phyloP scores from a whole-genome alignment of 768 basidiomycete genomes.

The Lactifluus rugatus region DNA sequence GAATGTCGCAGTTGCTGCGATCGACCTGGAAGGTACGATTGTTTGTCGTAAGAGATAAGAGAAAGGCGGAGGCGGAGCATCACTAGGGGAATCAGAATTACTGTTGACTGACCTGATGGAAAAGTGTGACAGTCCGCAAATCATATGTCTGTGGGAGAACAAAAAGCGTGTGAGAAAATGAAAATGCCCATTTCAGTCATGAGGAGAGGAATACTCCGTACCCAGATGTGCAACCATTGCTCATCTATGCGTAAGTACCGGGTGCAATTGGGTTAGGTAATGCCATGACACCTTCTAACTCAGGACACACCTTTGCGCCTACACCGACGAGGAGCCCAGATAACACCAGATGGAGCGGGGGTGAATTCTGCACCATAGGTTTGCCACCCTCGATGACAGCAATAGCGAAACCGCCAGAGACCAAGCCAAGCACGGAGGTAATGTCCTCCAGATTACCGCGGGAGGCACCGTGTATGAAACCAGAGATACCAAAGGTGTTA shows the following conservation, averaged over 20 bases:
- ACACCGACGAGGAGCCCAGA: conserved; percentile 50
- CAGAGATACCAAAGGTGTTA: conserved; percentile 49
- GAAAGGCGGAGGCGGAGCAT: not conserved
- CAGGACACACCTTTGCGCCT: conserved; percentile 33
- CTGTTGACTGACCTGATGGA: conserved; percentile 38
- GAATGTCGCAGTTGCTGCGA: conserved; percentile 46
- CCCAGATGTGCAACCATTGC: conserved; percentile 61
- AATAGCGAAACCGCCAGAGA: conserved; percentile 39
- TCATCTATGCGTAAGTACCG: conserved; percentile 28
- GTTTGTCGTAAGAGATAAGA: conserved; percentile 24
- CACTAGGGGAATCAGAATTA: not conserved
- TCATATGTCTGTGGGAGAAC: conserved; percentile 43
- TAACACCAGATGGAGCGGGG: conserved; percentile 28
- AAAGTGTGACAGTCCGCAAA: conserved; percentile 47
- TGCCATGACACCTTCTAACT: not conserved
- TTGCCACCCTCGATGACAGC: conserved; percentile 33
- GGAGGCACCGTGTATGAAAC: conserved; percentile 44
- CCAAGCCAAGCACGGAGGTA: conserved; percentile 36
- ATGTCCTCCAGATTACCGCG: conserved; percentile 36
- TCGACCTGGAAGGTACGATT: conserved; percentile 45
- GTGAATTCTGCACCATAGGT: conserved; percentile 20
- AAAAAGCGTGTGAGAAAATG: not conserved
- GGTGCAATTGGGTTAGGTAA: not conserved
- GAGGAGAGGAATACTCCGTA: conserved; percentile 20
- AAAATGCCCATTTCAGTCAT: not conserved